phyloP scores from a whole-genome alignment of 176 grass and related monocot species.

The Triticum turgidum region DNA sequence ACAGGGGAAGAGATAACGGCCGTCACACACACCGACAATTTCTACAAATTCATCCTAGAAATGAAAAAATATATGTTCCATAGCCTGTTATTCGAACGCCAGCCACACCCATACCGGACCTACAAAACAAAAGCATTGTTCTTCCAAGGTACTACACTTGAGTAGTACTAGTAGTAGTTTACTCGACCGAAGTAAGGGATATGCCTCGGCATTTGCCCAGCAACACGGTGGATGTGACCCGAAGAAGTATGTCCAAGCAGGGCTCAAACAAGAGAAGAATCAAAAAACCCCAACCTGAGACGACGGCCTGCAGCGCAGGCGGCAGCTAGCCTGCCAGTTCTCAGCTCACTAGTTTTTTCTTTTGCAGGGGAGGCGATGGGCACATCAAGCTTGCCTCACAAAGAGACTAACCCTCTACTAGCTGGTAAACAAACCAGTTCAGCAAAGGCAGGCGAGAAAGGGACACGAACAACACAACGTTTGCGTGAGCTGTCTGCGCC shows the following conservation, averaged over 20 bases:
- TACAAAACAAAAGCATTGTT: conserved; percentile 23
- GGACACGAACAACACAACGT: conserved; percentile 59
- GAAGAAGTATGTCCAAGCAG: conserved; percentile 4
- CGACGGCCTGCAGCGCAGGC: conserved; percentile 31
- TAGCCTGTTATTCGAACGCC: background rate
- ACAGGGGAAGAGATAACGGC: too few species aligned
- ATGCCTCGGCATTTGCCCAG: background rate
- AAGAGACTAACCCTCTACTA: background rate
- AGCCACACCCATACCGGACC: background rate
- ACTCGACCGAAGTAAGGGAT: conserved; percentile 35
- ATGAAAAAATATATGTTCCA: background rate
- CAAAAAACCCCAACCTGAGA: background rate
- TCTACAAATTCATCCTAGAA: background rate
- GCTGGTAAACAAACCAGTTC: conserved; percentile 14
- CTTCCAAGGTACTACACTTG: background rate
- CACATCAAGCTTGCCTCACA: background rate
- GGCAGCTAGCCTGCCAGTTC: background rate
- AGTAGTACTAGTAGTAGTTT: background rate
- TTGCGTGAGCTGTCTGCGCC: conserved; percentile 42
- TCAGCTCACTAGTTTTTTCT: background rate
- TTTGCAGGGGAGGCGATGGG: background rate
- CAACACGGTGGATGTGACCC: background rate
- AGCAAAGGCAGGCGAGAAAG: conserved; percentile 55
- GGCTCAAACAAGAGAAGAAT: conserved; percentile 20
- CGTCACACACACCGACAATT: background rate